phyloP scores from a whole-genome alignment of 1,284 basidiomycete species.

The Hypsizygus ulmarius region DNA sequence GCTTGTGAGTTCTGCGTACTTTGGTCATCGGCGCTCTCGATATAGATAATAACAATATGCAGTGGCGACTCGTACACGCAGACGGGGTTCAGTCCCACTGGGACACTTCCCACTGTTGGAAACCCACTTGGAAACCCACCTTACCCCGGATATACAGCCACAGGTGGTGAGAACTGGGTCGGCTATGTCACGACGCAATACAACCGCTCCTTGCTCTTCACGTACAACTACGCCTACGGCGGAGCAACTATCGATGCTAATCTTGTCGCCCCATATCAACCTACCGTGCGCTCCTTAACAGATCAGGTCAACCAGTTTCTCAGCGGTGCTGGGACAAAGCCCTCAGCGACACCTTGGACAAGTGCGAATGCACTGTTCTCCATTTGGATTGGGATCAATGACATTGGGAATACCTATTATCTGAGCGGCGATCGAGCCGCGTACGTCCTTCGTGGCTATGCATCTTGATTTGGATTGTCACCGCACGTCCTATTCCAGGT shows the following conservation, averaged over 20 bases:
- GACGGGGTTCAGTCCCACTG: constrained; percentile 46
- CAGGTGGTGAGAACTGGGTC: constrained; percentile 59
- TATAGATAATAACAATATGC: constrained; percentile 16
- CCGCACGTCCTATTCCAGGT: constrained; percentile 5
- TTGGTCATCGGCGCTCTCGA: neutral
- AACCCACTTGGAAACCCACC: constrained; percentile 60
- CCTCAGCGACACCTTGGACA: constrained; percentile 50
- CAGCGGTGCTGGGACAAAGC: constrained; percentile 39
- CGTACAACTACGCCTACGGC: constrained; percentile 62
- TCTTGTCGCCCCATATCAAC: constrained; percentile 47
- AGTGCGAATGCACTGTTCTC: constrained; percentile 52
- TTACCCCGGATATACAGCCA: constrained; percentile 56
- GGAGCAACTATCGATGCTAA: constrained; percentile 56
- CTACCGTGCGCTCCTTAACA: constrained; percentile 48
- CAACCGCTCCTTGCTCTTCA: constrained; percentile 52
- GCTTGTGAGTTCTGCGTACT: constrained; percentile 37
- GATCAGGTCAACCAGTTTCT: constrained; percentile 59
- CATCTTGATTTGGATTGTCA: neutral
- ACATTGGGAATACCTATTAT: constrained; percentile 55
- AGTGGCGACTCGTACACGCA: constrained; percentile 62
- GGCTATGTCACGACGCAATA: constrained; percentile 46
- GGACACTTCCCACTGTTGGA: constrained; percentile 39
- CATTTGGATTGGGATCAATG: constrained; percentile 62
- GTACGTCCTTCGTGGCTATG: constrained; percentile 41
- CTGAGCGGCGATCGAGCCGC: constrained; percentile 43